Conservation (phyloP, 2,329 filamentous ascomycete species). For the Aspergillus novofumigatus region DNA sequence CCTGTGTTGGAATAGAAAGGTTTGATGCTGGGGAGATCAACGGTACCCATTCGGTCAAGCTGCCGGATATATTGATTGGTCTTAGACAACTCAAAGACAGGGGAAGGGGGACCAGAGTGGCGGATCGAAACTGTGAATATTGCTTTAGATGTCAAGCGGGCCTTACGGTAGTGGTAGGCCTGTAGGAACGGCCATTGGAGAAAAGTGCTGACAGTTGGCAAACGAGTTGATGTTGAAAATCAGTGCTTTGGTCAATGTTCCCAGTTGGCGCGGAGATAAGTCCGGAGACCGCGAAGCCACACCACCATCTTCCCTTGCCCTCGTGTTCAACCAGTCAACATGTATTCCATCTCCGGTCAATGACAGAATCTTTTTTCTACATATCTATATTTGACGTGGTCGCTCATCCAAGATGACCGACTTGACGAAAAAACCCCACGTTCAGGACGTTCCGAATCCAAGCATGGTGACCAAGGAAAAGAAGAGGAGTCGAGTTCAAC, state of each 20-base stretch:
- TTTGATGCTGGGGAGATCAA: not conserved
- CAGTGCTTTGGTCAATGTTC: not conserved
- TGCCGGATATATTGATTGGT: not conserved
- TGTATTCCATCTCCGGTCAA: not conserved
- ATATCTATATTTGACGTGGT: not conserved
- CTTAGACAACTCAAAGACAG: not conserved
- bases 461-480: conserved; percentile 12
- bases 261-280: not conserved
- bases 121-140: not conserved
- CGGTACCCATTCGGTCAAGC: not conserved
- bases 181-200: not conserved
- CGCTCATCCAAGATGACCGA: not conserved
- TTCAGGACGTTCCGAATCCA: not conserved
- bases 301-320: not conserved
- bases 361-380: not conserved
- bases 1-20: not conserved
- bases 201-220: no score
- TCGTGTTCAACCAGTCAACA: not conserved
- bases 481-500: conserved; percentile 35
- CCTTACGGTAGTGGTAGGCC: not conserved
- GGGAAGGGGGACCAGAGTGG: no score
- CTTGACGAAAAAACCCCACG: not conserved
- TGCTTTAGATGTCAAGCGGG: not conserved
- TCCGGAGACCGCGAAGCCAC: not conserved
- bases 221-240: not conserved